Conservation (phyloP, 2,329 filamentous ascomycete genomes). For the Aspergillus felis region DNA sequence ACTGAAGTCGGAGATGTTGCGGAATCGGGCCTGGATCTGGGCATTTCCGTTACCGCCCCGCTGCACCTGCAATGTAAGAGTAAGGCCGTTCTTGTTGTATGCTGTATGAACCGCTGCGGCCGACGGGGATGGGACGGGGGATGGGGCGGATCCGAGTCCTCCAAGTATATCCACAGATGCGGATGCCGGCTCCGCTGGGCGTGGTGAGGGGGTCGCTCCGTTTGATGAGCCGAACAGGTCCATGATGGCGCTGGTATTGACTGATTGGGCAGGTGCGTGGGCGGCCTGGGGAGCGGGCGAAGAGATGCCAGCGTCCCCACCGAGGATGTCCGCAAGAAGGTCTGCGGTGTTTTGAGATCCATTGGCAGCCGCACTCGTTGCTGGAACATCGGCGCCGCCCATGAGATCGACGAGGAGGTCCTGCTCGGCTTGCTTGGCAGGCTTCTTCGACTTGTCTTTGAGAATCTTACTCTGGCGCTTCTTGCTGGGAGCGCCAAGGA, state of each 20-base stretch:
- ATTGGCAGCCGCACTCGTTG: constrained; percentile 52
- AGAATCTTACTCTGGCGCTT: constrained; percentile 59
- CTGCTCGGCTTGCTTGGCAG: constrained; percentile 80
- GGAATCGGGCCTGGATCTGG: constrained; percentile 79
- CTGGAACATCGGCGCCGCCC: constrained; percentile 69
- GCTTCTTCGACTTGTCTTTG: constrained; percentile 70
- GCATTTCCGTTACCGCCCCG: constrained; percentile 66
- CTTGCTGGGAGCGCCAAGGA: constrained; percentile 74
- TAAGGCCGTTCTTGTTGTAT: constrained; percentile 82
- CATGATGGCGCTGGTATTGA: constrained; percentile 76
- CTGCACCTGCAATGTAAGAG: constrained; percentile 77
- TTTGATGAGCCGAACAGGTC: constrained; percentile 68
- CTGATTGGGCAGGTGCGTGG: constrained; percentile 45
- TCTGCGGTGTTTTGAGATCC: constrained; percentile 73
- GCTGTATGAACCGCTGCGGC: constrained; percentile 59
- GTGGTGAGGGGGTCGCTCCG: constrained; percentile 45
- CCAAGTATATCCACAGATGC: constrained; percentile 33
- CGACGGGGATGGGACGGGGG: constrained; percentile 44
- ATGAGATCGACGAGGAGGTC: constrained; percentile 91
- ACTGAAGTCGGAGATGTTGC: constrained; percentile 65
- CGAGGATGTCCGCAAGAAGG: constrained; percentile 85
- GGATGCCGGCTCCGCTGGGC: constrained; percentile 45
- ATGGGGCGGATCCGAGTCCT: constrained; percentile 45
- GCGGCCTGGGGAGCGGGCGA: constrained; percentile 53
- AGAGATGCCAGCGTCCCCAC: constrained; percentile 59